Evolutionary conservation across 1,139 yeast genomes (phyloP), one percentile per base, ranked within the genome.

Genomic region (Pichia norvegensis): DNA sequence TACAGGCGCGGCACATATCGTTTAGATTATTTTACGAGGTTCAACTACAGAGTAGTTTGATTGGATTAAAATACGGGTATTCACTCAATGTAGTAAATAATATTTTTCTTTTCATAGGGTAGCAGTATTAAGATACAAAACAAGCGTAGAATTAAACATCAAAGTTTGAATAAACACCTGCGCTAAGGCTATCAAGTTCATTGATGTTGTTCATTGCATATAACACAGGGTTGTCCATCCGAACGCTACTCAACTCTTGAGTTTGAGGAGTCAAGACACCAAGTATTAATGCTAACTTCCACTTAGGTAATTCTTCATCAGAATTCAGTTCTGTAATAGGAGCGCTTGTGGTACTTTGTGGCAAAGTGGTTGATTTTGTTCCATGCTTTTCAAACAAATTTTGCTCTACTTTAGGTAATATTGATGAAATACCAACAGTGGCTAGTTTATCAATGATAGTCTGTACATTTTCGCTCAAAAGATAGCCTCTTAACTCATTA

Each of bases 141-240:
- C 35, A 10, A 17, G 10, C 13, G 20, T 16, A 35, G 31, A 14
- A 20, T 20, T 36, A 36, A 3, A 36, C 7, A 36, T 59, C 61
- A 39, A 85, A 86, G 61, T 87, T 87, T 31, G 95, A 83, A 63
- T 90, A 90, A 10, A 90, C 92, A 56, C 88, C 76, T 5, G 97
- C 97, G 65, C 95, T 81, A 57, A 90, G 76, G 50, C 88, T 95
- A 55, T 86, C 95, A 51, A 90, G 73, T 51, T 80, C 88, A 23
- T 78, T 80, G 31, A 78, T 68, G 45, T 72, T 70, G 59, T 78
- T 78, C 58, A 79, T 60, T 37, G 67, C 67, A 59, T 71, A 62
- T 39, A 72, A 60, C 44, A 74, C 75, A 45, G 72, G 76, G 52
- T 75, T 74, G 25, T 73, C 72, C 25, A 66, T 54, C 8, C 66